Evolutionary conservation across 2,329 filamentous ascomycete genomes (phyloP).

Genomic region (Xylaria digitata): DNA sequence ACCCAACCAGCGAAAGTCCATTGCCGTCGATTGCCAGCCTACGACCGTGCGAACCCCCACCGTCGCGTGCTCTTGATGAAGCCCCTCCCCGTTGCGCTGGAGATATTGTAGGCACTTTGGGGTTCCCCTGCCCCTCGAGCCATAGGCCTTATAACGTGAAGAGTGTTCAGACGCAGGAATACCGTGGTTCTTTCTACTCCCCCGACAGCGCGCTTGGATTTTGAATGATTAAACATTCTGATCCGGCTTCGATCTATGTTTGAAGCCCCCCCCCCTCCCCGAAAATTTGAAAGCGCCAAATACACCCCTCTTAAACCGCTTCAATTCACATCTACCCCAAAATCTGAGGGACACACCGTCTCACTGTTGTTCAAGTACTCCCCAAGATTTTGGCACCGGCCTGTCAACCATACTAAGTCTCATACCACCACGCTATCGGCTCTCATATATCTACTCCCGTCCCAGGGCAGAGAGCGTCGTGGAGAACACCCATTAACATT

Average conservation of each 20-base stretch:
- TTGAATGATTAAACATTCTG: slow-evolving; percentile 14
- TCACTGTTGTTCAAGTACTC: slow-evolving; percentile 4
- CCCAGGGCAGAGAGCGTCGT: not conserved
- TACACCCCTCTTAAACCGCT: slow-evolving; percentile 4
- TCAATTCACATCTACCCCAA: not conserved
- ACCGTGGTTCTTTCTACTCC: not conserved
- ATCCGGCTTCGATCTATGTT: not conserved
- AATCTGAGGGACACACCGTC: not conserved
- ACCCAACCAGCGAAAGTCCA: not conserved
- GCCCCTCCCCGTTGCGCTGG: slow-evolving; percentile 13
- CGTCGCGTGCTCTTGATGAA: slow-evolving; percentile 18
- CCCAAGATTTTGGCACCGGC: not conserved
- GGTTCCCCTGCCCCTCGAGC: not conserved
- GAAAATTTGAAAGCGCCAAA: slow-evolving; percentile 6
- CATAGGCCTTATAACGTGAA: not conserved
- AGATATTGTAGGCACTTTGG: slow-evolving; percentile 4
- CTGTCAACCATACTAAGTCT: not conserved
- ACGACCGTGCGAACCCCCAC: slow-evolving; percentile 14
- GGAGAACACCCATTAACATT: slow-evolving; percentile 22
- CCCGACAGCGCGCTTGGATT: not conserved
- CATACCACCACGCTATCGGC: not conserved
- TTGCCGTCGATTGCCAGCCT: slow-evolving; percentile 10
- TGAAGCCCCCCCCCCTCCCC: not conserved
- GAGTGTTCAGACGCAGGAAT: not conserved
- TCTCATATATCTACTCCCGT: slow-evolving; percentile 1